A percentile compares a stretch with the other conserved stretches of the same genome.
Conservation (phyloP, 331 rosid species). For the Stylosanthes scabra region DNA sequence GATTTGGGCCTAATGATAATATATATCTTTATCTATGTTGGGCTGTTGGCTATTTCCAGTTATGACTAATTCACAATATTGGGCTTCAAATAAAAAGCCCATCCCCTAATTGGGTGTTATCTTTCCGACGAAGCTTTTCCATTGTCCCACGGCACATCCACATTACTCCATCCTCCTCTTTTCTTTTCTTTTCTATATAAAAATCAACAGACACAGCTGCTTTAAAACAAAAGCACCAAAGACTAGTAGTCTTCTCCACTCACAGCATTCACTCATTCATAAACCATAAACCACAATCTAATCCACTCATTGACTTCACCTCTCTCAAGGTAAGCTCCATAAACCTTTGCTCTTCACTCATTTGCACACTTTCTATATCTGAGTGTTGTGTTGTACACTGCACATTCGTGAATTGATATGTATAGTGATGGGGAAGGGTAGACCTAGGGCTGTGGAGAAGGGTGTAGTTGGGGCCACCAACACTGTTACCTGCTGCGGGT, state of each 20-base stretch:
- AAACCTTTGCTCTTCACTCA: background rate
- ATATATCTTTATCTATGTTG: too few species aligned
- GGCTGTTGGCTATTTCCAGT: too few species aligned
- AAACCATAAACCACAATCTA: too few species aligned
- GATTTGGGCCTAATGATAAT: too few species aligned
- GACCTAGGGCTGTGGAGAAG: slow-evolving; percentile 94
- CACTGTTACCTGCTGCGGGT: slow-evolving; percentile 51
- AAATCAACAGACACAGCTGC: background rate
- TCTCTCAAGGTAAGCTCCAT: background rate
- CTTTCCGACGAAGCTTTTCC: slow-evolving; percentile 25
- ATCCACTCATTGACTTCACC: background rate
- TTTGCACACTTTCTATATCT: background rate
- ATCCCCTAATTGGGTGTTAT: background rate
- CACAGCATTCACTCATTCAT: too few species aligned
- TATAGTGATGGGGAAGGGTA: slow-evolving; percentile 78
- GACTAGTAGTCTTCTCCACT: background rate
- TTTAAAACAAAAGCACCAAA: background rate
- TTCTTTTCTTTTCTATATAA: background rate
- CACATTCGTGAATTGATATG: slow-evolving; percentile 39
- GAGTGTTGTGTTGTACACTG: background rate
- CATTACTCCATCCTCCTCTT: background rate
- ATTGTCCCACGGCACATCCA: background rate
- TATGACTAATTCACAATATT: too few species aligned
- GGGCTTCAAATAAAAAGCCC: background rate
- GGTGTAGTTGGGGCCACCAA: slow-evolving; percentile 71